Evolutionary conservation across 2,329 filamentous ascomycete genomes (phyloP).

Genomic region (Biscogniauxia mediterranea): DNA sequence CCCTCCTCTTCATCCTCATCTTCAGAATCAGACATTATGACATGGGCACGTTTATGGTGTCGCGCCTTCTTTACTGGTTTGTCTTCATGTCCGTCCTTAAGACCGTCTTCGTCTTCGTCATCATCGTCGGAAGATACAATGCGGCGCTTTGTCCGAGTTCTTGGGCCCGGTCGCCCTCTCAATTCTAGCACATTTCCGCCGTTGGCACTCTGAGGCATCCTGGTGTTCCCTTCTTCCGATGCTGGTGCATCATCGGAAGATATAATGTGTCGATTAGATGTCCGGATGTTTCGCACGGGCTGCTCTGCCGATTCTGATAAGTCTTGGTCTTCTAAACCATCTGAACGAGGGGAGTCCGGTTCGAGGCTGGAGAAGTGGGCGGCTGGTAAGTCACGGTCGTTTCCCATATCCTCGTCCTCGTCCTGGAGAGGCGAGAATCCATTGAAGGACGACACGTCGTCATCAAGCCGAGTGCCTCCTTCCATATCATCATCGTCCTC

Average conservation of each 20-base stretch:
- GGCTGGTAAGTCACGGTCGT: constrained; percentile 5
- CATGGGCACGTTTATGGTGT: constrained; percentile 17
- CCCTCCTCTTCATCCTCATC: constrained; percentile 15
- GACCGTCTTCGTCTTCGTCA: neutral
- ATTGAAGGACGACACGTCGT: constrained; percentile 17
- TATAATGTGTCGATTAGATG: constrained; percentile 25
- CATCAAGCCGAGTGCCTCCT: constrained; percentile 20
- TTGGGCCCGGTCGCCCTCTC: constrained; percentile 5
- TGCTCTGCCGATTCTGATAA: constrained; percentile 15
- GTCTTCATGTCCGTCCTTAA: neutral
- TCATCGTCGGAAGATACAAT: constrained; percentile 14
- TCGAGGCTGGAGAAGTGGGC: constrained; percentile 22
- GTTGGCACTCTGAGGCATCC: neutral
- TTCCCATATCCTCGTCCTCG: constrained; percentile 10
- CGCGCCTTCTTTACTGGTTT: constrained; percentile 6
- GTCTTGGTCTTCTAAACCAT: constrained; percentile 12
- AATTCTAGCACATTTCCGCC: neutral
- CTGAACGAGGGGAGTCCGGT: constrained; percentile 15
- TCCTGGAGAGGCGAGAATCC: constrained; percentile 26
- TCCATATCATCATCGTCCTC: constrained; percentile 26
- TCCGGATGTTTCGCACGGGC: constrained; percentile 3
- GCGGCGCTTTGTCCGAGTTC: no score
- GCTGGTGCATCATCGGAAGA: constrained; percentile 25
- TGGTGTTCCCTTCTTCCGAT: neutral
- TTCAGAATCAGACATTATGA: constrained; percentile 22